phyloP scores from a whole-genome alignment of 768 basidiomycete genomes.

The Hygrocybe punicea region DNA sequence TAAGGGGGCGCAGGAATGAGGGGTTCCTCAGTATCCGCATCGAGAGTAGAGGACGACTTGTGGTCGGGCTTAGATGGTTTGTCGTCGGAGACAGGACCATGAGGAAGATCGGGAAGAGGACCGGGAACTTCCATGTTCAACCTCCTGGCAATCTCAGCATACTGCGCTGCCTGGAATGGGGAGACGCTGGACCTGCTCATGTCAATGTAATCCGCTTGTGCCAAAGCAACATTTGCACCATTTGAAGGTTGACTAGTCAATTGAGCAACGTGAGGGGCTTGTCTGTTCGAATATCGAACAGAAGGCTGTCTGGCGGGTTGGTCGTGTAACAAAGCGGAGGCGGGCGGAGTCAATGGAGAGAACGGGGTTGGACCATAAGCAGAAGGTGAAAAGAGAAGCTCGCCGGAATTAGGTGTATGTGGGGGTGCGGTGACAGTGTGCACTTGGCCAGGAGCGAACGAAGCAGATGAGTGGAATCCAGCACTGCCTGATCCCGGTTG shows the following conservation, averaged over 20 bases:
- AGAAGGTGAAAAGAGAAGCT: constrained; percentile 39
- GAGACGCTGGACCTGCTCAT: constrained; percentile 66
- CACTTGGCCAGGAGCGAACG: constrained; percentile 38
- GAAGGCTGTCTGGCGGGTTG: constrained; percentile 11
- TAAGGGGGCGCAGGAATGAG: neutral
- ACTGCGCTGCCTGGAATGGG: constrained; percentile 73
- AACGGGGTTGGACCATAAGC: constrained; percentile 28
- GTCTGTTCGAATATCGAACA: constrained; percentile 15
- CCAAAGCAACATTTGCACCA: constrained; percentile 18
- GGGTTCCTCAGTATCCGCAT: neutral
- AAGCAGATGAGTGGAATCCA: constrained; percentile 18
- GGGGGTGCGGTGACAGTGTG: constrained; percentile 26
- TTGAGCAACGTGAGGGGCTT: constrained; percentile 8
- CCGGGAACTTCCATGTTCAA: constrained; percentile 43
- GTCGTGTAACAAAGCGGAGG: constrained; percentile 13
- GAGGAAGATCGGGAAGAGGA: too few species aligned
- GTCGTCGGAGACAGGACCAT: too few species aligned
- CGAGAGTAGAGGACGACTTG: neutral
- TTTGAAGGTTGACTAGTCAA: constrained; percentile 23
- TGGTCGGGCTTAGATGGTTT: neutral
- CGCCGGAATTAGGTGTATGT: constrained; percentile 27
- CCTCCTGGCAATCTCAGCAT: constrained; percentile 62
- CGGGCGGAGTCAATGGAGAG: constrained; percentile 14
- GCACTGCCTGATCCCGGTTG: constrained; percentile 7
- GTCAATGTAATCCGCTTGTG: constrained; percentile 54